Base-by-base conservation (phyloP, 2,329 filamentous ascomycete genomes). In the Graphiopsis chlorocephala region DNA sequence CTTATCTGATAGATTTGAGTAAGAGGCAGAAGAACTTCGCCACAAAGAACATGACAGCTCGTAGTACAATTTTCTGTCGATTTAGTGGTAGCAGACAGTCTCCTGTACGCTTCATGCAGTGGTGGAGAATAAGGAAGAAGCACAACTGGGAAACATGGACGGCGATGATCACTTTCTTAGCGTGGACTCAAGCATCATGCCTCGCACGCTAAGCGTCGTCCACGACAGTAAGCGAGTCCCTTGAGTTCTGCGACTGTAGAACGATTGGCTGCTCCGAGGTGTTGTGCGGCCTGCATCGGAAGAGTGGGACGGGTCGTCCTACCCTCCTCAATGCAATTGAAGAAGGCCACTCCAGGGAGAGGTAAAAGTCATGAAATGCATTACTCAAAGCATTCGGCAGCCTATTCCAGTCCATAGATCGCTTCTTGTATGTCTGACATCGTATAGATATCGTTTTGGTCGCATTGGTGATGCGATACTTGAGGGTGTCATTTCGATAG, bases 11-110 rank as follows among this genome's bases (percentile, higher is more conserved):
- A 48, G 71, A 64, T 67, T 76, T 76, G 61, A 76, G 70, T 8
- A 77, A 68, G 0, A 75, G 71, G 64, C 67, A 72, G 66, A 76
- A 77, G 68, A 73, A 76, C 47, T 33, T 55, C 17, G 60, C 48
- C 31, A 62, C 60, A 33, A 62, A 62, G 55, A 20, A 58, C 55
- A 58, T 58, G 29, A 23, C 29, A 56, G 29, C 20, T 38, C 47
- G 26, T 28, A 4, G 15, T 11, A 8, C n/a, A 7, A 4, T 8
- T 50, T 50, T 8, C 23, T 50, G 47, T 50, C 12, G 25, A 17
- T 20, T 42, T 8, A 45, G 17, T 31, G 31, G 48, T 4, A 52
- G 48, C 26, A 52, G 50, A 53, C 15, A 10, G 7, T 45, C 50
- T 53, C 17, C 28, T 45, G n/a, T 20, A 31, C 28, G 17, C 17